phyloP scores from a whole-genome alignment of 202 grass and related monocot genomes.

The Alloteropsis angusta region DNA sequence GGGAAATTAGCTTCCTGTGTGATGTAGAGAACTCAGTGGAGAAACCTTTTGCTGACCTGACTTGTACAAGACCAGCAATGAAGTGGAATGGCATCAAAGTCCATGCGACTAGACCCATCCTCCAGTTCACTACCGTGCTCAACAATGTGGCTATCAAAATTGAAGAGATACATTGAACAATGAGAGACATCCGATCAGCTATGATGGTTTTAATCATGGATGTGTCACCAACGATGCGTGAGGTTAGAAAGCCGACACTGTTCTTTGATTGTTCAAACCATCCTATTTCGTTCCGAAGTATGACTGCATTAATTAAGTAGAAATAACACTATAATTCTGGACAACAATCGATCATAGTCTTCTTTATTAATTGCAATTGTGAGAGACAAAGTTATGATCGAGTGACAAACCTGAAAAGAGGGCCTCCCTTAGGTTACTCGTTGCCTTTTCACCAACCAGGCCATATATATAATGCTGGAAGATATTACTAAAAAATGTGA shows the following conservation, averaged over 20 bases:
- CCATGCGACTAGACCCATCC: slow-evolving; percentile 58
- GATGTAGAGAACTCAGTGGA: slow-evolving; percentile 25
- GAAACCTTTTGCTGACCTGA: slow-evolving; percentile 60
- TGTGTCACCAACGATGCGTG: slow-evolving; percentile 43
- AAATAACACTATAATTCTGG: background rate
- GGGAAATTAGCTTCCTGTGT: slow-evolving; percentile 33
- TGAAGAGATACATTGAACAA: slow-evolving; percentile 54
- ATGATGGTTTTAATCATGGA: slow-evolving; percentile 58
- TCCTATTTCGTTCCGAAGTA: slow-evolving; percentile 45
- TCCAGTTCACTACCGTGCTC: slow-evolving; percentile 45
- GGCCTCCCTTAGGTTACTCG: slow-evolving; percentile 44
- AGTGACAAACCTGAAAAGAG: slow-evolving; percentile 55
- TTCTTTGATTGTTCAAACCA: slow-evolving; percentile 60
- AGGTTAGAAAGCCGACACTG: slow-evolving; percentile 35
- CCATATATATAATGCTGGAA: slow-evolving; percentile 62
- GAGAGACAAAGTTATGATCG: background rate
- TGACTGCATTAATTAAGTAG: slow-evolving; percentile 21
- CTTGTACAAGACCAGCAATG: slow-evolving; percentile 50
- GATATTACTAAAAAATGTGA: slow-evolving; percentile 40
- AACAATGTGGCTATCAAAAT: slow-evolving; percentile 53
- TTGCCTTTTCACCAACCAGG: slow-evolving; percentile 39
- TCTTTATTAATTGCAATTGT: background rate
- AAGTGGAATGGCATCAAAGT: slow-evolving; percentile 56
- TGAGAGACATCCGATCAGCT: slow-evolving; percentile 52
- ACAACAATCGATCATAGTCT: background rate